A percentile compares a stretch with the other conserved stretches of the same genome.
These are phyloP conservation scores for Dactylellina haptotyla DNA, from an alignment of 2,329 filamentous ascomycete genomes.

Conservation along the genomic window DNA sequence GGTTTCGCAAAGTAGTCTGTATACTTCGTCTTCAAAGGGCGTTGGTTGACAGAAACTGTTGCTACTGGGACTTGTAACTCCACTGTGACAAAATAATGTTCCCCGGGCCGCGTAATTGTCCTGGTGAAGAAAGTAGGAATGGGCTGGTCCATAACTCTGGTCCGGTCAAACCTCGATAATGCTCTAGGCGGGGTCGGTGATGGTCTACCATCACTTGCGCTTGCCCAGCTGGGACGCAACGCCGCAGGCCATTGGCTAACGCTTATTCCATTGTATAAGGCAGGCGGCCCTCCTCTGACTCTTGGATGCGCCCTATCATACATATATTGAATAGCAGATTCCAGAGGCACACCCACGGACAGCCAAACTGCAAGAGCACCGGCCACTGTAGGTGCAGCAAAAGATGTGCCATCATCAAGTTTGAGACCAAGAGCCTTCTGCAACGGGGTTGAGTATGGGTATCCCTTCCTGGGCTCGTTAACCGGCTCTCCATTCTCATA, in stretches of 20 bases:
- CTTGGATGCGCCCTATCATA: neutral
- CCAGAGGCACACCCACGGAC: neutral
- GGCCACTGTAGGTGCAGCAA: conserved; percentile 5
- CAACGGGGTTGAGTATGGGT: neutral
- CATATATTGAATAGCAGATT: conserved; percentile 8
- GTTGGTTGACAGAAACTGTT: neutral
- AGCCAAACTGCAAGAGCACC: conserved; percentile 23
- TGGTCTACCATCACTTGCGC: neutral
- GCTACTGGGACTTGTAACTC: neutral
- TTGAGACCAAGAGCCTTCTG: neutral
- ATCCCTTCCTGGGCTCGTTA: neutral
- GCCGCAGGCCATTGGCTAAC: conserved; percentile 6
- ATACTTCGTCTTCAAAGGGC: neutral
- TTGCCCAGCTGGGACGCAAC: neutral
- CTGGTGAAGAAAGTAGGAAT: neutral
- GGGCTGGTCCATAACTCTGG: neutral
- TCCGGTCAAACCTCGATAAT: neutral
- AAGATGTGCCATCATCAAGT: neutral
- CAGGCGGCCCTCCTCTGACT: conserved; percentile 7
- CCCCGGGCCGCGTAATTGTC: neutral
- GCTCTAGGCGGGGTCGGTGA: neutral
- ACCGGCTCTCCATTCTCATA: neutral
- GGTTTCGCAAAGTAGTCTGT: neutral
- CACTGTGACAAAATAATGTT: neutral
- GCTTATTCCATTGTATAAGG: conserved; percentile 20